Evolutionary conservation across 2,329 filamentous ascomycete species (phyloP).

Genomic region (Aspergillus cejpii): DNA sequence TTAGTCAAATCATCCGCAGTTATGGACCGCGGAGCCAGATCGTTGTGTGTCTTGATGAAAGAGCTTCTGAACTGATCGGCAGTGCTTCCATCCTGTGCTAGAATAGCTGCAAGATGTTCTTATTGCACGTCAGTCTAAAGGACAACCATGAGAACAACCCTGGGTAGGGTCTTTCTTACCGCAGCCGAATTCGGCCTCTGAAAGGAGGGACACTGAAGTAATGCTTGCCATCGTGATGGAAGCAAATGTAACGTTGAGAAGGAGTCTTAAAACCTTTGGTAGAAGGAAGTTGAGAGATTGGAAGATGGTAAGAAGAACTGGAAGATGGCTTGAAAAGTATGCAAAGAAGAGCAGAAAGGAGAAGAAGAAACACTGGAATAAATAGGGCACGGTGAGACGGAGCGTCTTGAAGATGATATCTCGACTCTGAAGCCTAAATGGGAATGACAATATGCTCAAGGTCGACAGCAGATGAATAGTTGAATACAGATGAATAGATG

Average conservation of each 20-base stretch:
- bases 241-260: not conserved
- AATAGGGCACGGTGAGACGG: not conserved
- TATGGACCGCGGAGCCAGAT: constrained; percentile 25
- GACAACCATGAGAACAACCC: not conserved
- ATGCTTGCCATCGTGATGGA: constrained; percentile 29
- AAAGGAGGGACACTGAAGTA: constrained; percentile 29
- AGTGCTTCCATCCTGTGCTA: constrained; percentile 28
- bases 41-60: constrained; percentile 29
- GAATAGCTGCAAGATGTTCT: constrained; percentile 37
- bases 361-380: not conserved
- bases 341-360: not conserved
- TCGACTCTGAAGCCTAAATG: not conserved
- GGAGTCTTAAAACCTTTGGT: too few species aligned
- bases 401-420: not conserved
- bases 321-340: not conserved
- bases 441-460: constrained; percentile 1
- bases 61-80: constrained; percentile 33
- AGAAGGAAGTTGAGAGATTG: not conserved
- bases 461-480: too few species aligned
- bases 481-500: constrained; percentile 14
- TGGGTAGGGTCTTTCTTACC: constrained; percentile 26
- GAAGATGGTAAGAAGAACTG: constrained; percentile 4
- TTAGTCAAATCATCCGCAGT: constrained; percentile 16
- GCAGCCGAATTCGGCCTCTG: constrained; percentile 38
- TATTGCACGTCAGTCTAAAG: constrained; percentile 15